Percentiles rank a stretch among this genome's conserved stretches.
These are phyloP conservation scores for Yarrowia galli DNA, from an alignment of 1,139 yeast species.

Conservation along the genomic window DNA sequence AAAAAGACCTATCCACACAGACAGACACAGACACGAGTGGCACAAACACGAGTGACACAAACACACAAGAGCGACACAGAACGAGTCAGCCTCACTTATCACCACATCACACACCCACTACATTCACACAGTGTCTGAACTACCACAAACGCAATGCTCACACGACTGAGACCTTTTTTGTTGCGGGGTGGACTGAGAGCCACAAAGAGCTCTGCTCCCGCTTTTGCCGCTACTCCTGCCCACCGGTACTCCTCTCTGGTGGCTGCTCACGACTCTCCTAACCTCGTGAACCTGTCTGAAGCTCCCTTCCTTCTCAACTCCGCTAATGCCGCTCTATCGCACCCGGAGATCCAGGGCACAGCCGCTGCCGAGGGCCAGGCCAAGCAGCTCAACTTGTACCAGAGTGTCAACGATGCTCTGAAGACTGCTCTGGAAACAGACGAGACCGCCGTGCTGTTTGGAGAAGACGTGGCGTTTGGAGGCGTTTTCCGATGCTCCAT, in stretches of 20 bases:
- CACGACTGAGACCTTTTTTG: not conserved
- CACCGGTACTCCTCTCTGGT: constrained; percentile 35
- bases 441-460: constrained; percentile 50
- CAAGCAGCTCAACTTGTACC: constrained; percentile 49
- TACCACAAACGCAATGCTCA: not conserved
- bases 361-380: constrained; percentile 43
- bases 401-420: constrained; percentile 51
- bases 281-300: constrained; percentile 39
- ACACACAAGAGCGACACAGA: not conserved
- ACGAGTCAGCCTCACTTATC: not conserved
- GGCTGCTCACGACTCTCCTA: constrained; percentile 39
- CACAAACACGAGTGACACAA: not conserved
- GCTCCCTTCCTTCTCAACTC: constrained; percentile 41
- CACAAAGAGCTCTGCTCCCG: not conserved
- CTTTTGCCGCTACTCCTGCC: not conserved
- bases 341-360: constrained; percentile 36
- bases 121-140: not conserved
- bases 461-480: constrained; percentile 53
- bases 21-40: no score
- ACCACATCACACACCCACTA: not conserved
- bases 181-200: no score
- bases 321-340: constrained; percentile 36
- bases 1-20: no score
- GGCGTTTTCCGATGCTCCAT: constrained; percentile 54
- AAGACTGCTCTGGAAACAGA: constrained; percentile 51